These are phyloP conservation scores for Blastobotrys americana DNA, from an alignment of 805 yeast genomes.

Conservation along the genomic window DNA sequence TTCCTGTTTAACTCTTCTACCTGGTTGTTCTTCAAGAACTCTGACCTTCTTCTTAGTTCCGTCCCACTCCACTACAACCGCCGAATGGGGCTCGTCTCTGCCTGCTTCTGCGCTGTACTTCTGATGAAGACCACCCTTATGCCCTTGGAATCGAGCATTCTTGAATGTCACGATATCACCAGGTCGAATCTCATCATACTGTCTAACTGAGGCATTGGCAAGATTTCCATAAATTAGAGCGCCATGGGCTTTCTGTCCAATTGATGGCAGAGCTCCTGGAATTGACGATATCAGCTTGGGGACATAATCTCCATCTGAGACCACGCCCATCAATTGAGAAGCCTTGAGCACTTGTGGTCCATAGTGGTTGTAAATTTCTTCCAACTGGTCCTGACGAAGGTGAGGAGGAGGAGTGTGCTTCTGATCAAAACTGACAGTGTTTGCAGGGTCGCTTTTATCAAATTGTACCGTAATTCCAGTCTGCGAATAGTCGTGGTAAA, in stretches of 20 bases:
- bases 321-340: conserved; percentile 33
- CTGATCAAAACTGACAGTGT: conserved; percentile 37
- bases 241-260: conserved; percentile 68
- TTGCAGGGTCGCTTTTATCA: conserved; percentile 47
- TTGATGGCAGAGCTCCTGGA: conserved; percentile 44
- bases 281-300: conserved; percentile 32
- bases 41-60: conserved; percentile 45
- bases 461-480: conserved; percentile 51
- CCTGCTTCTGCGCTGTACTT: conserved; percentile 59
- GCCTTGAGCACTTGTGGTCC: conserved; percentile 46
- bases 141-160: conserved; percentile 66
- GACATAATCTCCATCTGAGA: conserved; percentile 23
- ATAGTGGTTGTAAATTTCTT: conserved; percentile 40
- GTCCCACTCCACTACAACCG: conserved; percentile 68
- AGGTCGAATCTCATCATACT: conserved; percentile 56
- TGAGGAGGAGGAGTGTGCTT: conserved; percentile 39
- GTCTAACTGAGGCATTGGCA: conserved; percentile 43
- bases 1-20: conserved; percentile 46
- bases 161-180: conserved; percentile 81
- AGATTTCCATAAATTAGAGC: conserved; percentile 55
- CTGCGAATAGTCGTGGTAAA: conserved; percentile 68
- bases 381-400: conserved; percentile 40
- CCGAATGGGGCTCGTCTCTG: conserved; percentile 42
- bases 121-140: conserved; percentile 46
- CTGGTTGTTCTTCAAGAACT: conserved; percentile 25